Percentiles rank a stretch among this genome's conserved stretches.
phyloP scores from a whole-genome alignment of 169 alveolate species.

The Plasmodium relictum region DNA sequence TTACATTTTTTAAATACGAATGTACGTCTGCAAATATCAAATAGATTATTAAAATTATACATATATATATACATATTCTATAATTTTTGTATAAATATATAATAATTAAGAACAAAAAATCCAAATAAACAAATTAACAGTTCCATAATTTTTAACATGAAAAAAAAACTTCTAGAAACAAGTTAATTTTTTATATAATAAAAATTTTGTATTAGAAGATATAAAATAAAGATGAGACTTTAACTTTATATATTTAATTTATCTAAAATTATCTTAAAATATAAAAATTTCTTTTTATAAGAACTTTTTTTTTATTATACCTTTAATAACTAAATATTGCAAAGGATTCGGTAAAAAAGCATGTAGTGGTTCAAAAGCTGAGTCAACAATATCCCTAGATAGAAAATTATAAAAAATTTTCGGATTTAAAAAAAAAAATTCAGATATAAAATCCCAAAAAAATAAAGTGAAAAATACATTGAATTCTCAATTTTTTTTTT shows the following conservation, averaged over 20 bases:
- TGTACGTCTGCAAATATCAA: constrained; percentile 48
- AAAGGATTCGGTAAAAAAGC: constrained; percentile 76
- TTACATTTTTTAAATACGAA: constrained; percentile 40
- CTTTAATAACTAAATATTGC: constrained; percentile 74
- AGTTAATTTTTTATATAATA: no score
- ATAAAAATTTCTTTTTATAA: no score
- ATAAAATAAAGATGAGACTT: no score
- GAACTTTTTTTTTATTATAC: constrained; percentile 21
- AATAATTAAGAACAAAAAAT: constrained; percentile 34
- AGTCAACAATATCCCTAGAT: constrained; percentile 83
- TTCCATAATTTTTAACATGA: no score
- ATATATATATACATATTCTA: not conserved
- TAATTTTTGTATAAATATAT: constrained; percentile 5
- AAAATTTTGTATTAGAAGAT: no score
- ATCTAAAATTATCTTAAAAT: no score
- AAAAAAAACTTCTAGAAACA: no score
- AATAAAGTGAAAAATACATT: not conserved
- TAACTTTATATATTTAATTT: no score
- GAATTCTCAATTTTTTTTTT: not conserved
- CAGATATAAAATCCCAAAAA: not conserved
- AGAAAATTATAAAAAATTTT: not conserved
- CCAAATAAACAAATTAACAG: no score
- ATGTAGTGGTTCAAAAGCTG: constrained; percentile 86
- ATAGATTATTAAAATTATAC: not conserved
- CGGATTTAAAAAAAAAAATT: not conserved